These are phyloP conservation scores for Tricharina praecox DNA, from an alignment of 495 filamentous ascomycete species.

Conservation along the genomic window DNA sequence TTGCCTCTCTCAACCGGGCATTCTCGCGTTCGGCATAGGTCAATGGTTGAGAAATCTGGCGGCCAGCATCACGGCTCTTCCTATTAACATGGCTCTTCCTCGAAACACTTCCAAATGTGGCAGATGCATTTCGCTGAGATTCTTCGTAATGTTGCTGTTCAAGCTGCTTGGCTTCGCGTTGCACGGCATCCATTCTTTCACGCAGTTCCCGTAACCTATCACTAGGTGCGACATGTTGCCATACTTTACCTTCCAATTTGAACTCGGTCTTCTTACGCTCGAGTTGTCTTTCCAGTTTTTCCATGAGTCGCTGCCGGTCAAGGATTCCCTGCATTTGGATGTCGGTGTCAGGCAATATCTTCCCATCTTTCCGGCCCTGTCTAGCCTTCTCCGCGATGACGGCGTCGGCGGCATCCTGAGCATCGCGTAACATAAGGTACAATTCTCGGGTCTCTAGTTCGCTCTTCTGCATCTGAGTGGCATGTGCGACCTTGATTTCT, in stretches of 20 bases:
- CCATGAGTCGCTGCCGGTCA: conserved; percentile 81
- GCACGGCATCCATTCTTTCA: conserved; percentile 73
- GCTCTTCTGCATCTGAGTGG: conserved; percentile 83
- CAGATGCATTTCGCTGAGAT: conserved; percentile 27
- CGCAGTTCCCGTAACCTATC: conserved; percentile 81
- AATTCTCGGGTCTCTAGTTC: conserved; percentile 91
- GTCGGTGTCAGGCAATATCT: conserved; percentile 36
- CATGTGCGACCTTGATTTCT: conserved; percentile 67
- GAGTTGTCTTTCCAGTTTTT: conserved; percentile 78
- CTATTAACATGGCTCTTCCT: conserved; percentile 2
- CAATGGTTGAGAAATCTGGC: conserved; percentile 11
- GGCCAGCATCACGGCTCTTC: background rate
- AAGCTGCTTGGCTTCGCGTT: conserved; percentile 28
- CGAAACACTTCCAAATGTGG: conserved; percentile 16
- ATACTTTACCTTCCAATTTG: conserved; percentile 88
- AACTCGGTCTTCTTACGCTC: conserved; percentile 96
- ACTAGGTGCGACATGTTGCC: conserved; percentile 69
- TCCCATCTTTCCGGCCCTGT: conserved; percentile 27
- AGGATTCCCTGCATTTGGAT: conserved; percentile 83
- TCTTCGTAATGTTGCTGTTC: conserved; percentile 35
- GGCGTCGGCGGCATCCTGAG: conserved; percentile 86
- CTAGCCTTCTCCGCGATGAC: conserved; percentile 46
- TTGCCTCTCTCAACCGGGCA: conserved; percentile 1
- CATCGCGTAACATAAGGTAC: conserved; percentile 96
- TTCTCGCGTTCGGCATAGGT: conserved; percentile 19